phyloP scores from a whole-genome alignment of 1,139 yeast species.

The Magnusiomyces magnusii region DNA sequence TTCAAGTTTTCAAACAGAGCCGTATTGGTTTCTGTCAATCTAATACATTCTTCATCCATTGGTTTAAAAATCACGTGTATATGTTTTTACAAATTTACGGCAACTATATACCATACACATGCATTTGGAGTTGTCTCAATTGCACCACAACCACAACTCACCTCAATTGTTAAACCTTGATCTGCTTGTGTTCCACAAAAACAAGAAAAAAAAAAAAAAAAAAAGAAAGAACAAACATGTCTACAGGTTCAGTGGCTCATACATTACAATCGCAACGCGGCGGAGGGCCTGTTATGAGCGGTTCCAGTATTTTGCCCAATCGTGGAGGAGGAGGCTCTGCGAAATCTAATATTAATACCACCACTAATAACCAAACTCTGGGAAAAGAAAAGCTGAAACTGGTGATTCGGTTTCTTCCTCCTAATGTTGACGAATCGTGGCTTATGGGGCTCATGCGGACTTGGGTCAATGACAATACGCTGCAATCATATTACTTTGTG shows the following conservation, averaged over 20 bases:
- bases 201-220: not conserved
- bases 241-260: not conserved
- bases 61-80: no score
- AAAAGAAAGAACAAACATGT: not conserved
- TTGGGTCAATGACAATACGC: not conserved
- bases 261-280: constrained; percentile 1
- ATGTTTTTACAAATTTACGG: not conserved
- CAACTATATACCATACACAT: not conserved
- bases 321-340: not conserved
- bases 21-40: not conserved
- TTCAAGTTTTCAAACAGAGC: not conserved
- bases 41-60: not conserved
- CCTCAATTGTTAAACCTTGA: no score
- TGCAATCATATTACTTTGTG: constrained; percentile 4
- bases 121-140: not conserved
- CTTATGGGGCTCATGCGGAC: not conserved
- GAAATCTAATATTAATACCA: not conserved
- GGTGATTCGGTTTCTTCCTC: constrained; percentile 1
- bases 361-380: not conserved
- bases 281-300: not conserved
- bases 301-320: not conserved
- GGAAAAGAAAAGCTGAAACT: constrained; percentile 5
- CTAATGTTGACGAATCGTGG: constrained; percentile 4
- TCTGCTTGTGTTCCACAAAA: not conserved
- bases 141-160: not conserved